Conservation (phyloP, 257 asterid species). For the Prunella vulgaris region DNA sequence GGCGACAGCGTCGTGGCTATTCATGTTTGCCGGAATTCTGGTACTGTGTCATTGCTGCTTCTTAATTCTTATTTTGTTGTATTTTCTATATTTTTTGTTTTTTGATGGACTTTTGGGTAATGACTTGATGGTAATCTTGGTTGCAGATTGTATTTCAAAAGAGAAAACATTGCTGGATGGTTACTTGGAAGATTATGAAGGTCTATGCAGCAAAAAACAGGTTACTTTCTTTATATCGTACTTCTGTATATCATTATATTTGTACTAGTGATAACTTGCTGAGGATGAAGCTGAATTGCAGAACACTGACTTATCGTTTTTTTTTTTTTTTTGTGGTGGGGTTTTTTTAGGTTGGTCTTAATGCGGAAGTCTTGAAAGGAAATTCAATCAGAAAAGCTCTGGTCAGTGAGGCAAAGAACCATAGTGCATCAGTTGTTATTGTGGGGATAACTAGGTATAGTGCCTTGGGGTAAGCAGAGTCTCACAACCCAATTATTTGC, state of each 20-base stretch:
- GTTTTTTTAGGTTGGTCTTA: conserved; percentile 57
- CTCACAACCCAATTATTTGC: conserved; percentile 18
- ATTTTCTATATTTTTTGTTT: background rate
- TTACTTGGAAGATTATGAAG: conserved; percentile 69
- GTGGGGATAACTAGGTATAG: conserved; percentile 65
- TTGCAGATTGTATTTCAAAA: conserved; percentile 50
- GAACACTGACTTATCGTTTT: background rate
- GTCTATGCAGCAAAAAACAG: conserved; percentile 65
- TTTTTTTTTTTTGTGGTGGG: background rate
- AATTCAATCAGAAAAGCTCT: conserved; percentile 63
- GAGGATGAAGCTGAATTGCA: conserved; percentile 9
- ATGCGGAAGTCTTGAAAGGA: conserved; percentile 55
- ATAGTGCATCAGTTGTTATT: conserved; percentile 54
- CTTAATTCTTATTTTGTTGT: background rate
- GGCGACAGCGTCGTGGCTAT: conserved; percentile 78
- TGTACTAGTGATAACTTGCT: no score
- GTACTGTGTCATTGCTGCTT: conserved; percentile 26
- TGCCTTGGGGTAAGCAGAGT: conserved; percentile 52
- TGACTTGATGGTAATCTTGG: conserved; percentile 2
- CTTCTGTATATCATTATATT: background rate
- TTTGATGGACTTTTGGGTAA: background rate
- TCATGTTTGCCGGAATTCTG: conserved; percentile 76
- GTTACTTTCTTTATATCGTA: conserved; percentile 27
- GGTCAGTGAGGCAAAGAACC: conserved; percentile 69
- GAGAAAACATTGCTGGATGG: conserved; percentile 52